These are phyloP conservation scores for Podospora comata DNA, from an alignment of 495 filamentous ascomycete genomes.

Conservation along the genomic window DNA sequence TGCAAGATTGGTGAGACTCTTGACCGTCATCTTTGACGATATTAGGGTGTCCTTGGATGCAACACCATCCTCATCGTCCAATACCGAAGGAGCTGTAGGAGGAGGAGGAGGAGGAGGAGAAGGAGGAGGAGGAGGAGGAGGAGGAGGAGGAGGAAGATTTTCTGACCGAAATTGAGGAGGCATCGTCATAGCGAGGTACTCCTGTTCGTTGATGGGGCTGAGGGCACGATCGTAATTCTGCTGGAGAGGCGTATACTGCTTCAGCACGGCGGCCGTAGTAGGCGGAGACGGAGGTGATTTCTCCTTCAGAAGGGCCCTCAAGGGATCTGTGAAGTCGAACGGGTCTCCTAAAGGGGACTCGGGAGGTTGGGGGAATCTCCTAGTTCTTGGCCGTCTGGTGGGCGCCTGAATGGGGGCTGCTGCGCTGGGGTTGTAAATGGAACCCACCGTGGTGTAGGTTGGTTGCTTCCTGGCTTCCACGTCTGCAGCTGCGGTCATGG, in stretches of 20 bases:
- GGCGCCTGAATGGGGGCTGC: constrained; percentile 42
- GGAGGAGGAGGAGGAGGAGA: constrained; percentile 17
- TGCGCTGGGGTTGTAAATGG: constrained; percentile 42
- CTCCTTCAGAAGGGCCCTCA: constrained; percentile 27
- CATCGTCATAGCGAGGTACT: constrained; percentile 21
- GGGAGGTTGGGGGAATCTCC: constrained; percentile 24
- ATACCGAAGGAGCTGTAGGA: constrained; percentile 6
- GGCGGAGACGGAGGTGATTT: constrained; percentile 18
- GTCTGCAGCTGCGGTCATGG: constrained; percentile 11
- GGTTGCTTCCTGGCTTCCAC: constrained; percentile 17
- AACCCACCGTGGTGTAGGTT: constrained; percentile 48
- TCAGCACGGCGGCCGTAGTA: constrained; percentile 19
- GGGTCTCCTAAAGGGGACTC: constrained; percentile 23
- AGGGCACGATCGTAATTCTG: constrained; percentile 48
- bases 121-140: background rate
- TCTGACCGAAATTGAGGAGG: constrained; percentile 23
- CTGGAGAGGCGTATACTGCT: constrained; percentile 45
- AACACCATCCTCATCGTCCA: constrained; percentile 26
- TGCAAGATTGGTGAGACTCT: constrained; percentile 42
- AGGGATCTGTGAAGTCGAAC: constrained; percentile 20
- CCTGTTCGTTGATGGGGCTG: constrained; percentile 28
- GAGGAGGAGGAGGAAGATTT: constrained; percentile 21
- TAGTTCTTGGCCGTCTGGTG: constrained; percentile 41
- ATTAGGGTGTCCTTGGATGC: constrained; percentile 28
- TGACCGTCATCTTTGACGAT: constrained; percentile 34